These are phyloP conservation scores for Sporodiniella umbellata DNA, from an alignment of 371 early-diverging fungal species.

Conservation along the genomic window DNA sequence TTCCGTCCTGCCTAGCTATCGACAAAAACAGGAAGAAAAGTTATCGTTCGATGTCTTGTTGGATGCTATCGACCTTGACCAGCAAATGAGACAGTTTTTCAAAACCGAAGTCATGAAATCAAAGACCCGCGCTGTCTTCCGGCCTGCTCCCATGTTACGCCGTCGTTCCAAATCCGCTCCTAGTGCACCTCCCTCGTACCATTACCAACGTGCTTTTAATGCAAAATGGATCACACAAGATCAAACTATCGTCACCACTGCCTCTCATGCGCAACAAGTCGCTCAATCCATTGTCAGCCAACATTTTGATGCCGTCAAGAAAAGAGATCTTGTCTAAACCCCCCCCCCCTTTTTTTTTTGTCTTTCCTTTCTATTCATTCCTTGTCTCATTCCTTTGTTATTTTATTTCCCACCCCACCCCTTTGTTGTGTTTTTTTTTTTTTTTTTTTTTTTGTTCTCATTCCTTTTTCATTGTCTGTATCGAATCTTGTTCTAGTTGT, in stretches of 20 bases:
- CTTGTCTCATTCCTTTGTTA: not conserved
- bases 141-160: conserved; percentile 14
- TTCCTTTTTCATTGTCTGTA: not conserved
- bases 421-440: not conserved
- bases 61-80: conserved; percentile 48
- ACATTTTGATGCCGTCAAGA: conserved; percentile 24
- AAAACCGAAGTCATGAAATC: conserved; percentile 35
- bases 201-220: conserved; percentile 20
- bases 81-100: conserved; percentile 40
- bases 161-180: conserved; percentile 45
- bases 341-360: no score
- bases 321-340: no score
- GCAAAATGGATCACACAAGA: conserved; percentile 13
- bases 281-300: conserved; percentile 24
- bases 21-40: conserved; percentile 1
- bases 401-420: conserved; percentile 4
- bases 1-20: conserved; percentile 30
- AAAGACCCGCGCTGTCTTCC: conserved; percentile 5
- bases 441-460: conserved; percentile 1
- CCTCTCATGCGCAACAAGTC: conserved; percentile 19
- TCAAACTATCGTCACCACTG: conserved; percentile 12
- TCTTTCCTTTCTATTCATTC: no score
- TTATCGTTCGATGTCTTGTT: conserved; percentile 35
- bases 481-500: not conserved
- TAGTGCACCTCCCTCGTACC: conserved; percentile 31